Conservation (phyloP, 495 filamentous ascomycete species). For the Venustampulla echinocandica region DNA sequence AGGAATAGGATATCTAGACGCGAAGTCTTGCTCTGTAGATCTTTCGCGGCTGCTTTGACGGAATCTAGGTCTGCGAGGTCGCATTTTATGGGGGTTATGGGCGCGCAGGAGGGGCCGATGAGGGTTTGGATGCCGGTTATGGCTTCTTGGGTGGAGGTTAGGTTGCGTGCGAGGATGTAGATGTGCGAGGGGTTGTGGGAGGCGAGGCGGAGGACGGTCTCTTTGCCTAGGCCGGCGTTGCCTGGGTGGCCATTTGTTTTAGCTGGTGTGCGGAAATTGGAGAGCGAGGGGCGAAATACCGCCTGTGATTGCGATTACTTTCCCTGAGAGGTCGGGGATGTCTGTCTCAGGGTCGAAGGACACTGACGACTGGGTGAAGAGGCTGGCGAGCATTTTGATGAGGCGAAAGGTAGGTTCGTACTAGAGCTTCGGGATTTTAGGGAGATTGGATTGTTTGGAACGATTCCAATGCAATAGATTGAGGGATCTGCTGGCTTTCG, state of each 20-base stretch:
- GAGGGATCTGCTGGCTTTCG: background rate
- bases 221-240: slow-evolving; percentile 57
- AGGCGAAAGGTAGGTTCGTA: too few relatives aligned
- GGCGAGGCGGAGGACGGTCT: slow-evolving; percentile 53
- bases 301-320: slow-evolving; percentile 57
- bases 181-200: slow-evolving; percentile 51
- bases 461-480: background rate
- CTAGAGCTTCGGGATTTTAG: background rate
- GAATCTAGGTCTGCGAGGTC: slow-evolving; percentile 14
- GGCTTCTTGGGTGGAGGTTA: slow-evolving; percentile 39
- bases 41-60: slow-evolving; percentile 2
- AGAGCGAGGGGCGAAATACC: slow-evolving; percentile 29
- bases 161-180: slow-evolving; percentile 52
- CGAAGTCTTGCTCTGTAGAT: background rate
- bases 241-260: slow-evolving; percentile 30
- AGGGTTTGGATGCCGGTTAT: slow-evolving; percentile 34
- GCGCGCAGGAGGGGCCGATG: background rate
- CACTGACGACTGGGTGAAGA: background rate
- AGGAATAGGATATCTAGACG: slow-evolving; percentile 53
- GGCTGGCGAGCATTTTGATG: background rate
- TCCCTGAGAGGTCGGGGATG: slow-evolving; percentile 46
- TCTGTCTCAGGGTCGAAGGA: slow-evolving; percentile 45
- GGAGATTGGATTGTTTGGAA: background rate
- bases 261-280: background rate
- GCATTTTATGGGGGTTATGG: slow-evolving; percentile 8